phyloP scores from a whole-genome alignment of 2,329 filamentous ascomycete species.

The Microdochium bolleyi region DNA sequence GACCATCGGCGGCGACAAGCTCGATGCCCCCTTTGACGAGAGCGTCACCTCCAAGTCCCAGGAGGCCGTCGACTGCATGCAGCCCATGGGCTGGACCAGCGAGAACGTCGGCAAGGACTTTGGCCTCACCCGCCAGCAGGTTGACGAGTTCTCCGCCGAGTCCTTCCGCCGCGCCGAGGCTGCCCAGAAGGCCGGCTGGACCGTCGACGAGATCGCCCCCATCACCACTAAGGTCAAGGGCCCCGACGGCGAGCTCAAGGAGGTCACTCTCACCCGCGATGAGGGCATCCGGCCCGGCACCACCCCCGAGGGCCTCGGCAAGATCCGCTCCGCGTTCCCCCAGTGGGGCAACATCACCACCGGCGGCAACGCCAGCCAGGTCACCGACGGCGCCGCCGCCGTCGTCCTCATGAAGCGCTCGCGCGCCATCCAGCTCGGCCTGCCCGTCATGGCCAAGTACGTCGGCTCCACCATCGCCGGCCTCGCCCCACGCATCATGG shows the following conservation, averaged over 20 bases:
- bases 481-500: slow-evolving; percentile 91
- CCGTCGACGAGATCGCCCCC: slow-evolving; percentile 89
- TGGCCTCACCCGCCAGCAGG: slow-evolving; percentile 66
- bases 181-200: slow-evolving; percentile 85
- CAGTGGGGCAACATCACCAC: slow-evolving; percentile 82
- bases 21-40: slow-evolving; percentile 68
- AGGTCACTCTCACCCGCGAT: slow-evolving; percentile 74
- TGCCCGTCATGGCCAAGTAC: slow-evolving; percentile 92
- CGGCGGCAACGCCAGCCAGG: slow-evolving; percentile 88
- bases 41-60: slow-evolving; percentile 63
- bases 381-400: slow-evolving; percentile 88
- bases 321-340: slow-evolving; percentile 86
- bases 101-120: slow-evolving; percentile 95
- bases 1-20: slow-evolving; percentile 63
- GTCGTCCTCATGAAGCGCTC: slow-evolving; percentile 91
- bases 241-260: slow-evolving; percentile 69
- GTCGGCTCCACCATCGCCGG: slow-evolving; percentile 87
- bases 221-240: slow-evolving; percentile 78
- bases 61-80: slow-evolving; percentile 77
- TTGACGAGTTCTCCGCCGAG: slow-evolving; percentile 83
- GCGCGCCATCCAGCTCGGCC: slow-evolving; percentile 75
- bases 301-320: slow-evolving; percentile 70
- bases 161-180: slow-evolving; percentile 80
- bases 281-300: slow-evolving; percentile 90
- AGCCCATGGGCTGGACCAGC: slow-evolving; percentile 96